Percentiles rank a stretch among this genome's conserved stretches.
Evolutionary conservation across 208 protist genomes (phyloP).

Genomic region (Blechomonas ayalai): DNA sequence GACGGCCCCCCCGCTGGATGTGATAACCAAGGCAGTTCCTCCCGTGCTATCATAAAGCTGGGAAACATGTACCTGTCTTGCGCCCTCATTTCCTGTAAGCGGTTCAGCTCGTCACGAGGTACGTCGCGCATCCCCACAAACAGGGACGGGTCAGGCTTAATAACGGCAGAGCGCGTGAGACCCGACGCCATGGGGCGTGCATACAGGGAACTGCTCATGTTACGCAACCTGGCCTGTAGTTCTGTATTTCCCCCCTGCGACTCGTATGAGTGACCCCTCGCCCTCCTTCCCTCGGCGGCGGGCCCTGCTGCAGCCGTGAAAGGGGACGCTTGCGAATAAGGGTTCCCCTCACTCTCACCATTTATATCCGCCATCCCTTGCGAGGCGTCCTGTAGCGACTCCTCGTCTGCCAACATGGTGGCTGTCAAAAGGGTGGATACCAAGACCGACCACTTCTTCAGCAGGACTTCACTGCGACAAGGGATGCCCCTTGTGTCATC

Average conservation of each 20-base stretch:
- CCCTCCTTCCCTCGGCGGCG: background rate
- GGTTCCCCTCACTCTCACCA: too few relatives aligned
- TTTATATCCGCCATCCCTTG: too few relatives aligned
- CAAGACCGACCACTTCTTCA: conserved; percentile 22
- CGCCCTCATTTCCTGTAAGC: conserved; percentile 25
- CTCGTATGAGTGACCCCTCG: background rate
- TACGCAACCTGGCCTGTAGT: background rate
- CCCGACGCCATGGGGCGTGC: too few relatives aligned
- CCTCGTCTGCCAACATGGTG: background rate
- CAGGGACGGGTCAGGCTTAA: conserved; percentile 27
- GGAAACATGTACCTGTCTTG: conserved; percentile 76
- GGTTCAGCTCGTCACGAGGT: conserved; percentile 30
- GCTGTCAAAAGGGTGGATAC: conserved; percentile 15
- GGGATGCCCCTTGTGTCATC: background rate
- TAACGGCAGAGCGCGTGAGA: too few relatives aligned
- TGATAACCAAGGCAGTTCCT: conserved; percentile 8
- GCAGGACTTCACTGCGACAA: conserved; percentile 1
- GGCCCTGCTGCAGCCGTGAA: too few relatives aligned
- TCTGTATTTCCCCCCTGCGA: background rate
- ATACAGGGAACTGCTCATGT: background rate
- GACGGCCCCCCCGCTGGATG: background rate
- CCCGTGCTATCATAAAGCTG: conserved; percentile 35
- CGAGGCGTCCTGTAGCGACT: too few relatives aligned
- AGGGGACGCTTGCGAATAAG: too few relatives aligned
- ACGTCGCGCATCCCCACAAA: conserved; percentile 65